Conservation (phyloP, 345 rosid species). For the Brassica nigra region DNA sequence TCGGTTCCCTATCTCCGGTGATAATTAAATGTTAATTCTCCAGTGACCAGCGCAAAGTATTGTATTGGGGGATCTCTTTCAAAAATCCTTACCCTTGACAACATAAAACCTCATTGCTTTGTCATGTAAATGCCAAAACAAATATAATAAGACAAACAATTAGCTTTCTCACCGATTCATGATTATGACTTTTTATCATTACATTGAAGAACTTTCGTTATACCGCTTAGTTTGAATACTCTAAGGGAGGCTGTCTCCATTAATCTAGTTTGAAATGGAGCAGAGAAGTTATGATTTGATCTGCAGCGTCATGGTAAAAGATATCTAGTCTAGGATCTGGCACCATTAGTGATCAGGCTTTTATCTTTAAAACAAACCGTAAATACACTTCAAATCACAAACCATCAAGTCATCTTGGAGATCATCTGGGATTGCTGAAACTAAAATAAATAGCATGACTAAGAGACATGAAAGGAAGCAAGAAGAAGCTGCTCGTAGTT, state of each 20-base stretch:
- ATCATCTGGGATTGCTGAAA: too few species aligned
- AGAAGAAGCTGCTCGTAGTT: too few species aligned
- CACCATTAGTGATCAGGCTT: conserved; percentile 51
- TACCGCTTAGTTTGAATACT: conserved; percentile 29
- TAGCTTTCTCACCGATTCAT: conserved; percentile 19
- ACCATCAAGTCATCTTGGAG: too few species aligned
- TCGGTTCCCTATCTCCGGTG: too few species aligned
- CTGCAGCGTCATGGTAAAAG: conserved; percentile 64
- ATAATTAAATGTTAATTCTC: too few species aligned
- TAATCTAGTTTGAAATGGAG: conserved; percentile 65
- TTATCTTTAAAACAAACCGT: too few species aligned
- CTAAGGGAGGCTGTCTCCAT: conserved; percentile 70
- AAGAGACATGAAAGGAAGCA: too few species aligned
- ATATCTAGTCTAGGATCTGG: conserved; percentile 90
- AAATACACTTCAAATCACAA: too few species aligned
- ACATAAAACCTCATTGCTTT: conserved; percentile 25
- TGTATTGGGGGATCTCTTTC: not conserved
- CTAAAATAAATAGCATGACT: too few species aligned
- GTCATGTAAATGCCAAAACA: conserved; percentile 32
- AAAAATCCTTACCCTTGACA: conserved; percentile 24
- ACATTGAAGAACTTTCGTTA: conserved; percentile 14
- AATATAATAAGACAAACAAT: conserved; percentile 19
- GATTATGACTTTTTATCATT: conserved; percentile 8
- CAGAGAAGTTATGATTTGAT: conserved; percentile 70
- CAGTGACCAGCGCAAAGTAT: too few species aligned